These are phyloP conservation scores for Heritiera fomes DNA, from an alignment of 345 rosid genomes.

Conservation along the genomic window DNA sequence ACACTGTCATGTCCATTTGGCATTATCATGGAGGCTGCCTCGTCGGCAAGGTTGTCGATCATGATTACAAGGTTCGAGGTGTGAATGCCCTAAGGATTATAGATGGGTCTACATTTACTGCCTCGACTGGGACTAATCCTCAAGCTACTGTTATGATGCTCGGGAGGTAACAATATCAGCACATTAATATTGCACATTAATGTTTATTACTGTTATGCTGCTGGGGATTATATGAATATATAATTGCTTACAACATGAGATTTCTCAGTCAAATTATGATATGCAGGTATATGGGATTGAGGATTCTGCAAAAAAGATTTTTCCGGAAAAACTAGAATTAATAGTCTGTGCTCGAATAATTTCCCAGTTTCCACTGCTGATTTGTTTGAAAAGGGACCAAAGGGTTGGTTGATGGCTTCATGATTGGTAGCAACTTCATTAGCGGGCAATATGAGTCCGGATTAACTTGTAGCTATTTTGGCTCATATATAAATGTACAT, in stretches of 20 bases:
- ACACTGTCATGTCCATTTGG: constrained; percentile 72
- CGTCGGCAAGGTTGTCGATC: constrained; percentile 59
- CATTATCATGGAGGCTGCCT: constrained; percentile 82
- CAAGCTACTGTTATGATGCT: constrained; percentile 89
- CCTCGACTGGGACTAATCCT: constrained; percentile 70
- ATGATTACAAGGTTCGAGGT: constrained; percentile 53
- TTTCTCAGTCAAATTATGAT: constrained; percentile 1
- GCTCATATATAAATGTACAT: too few relatives aligned
- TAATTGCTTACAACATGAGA: background rate
- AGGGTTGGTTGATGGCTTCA: background rate
- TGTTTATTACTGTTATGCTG: too few relatives aligned
- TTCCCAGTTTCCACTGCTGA: background rate
- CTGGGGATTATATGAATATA: background rate
- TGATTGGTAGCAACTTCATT: background rate
- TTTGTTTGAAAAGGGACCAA: background rate
- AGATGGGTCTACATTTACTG: constrained; percentile 63
- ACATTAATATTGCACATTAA: too few relatives aligned
- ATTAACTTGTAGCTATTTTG: too few relatives aligned
- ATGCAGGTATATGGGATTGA: constrained; percentile 50
- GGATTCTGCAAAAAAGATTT: constrained; percentile 37
- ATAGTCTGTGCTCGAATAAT: background rate
- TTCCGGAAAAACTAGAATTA: background rate
- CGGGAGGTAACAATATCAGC: constrained; percentile 61
- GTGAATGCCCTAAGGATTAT: constrained; percentile 53
- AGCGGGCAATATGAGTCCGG: background rate